A percentile compares a stretch with the other conserved stretches of the same genome.
These are phyloP conservation scores for Rhodotorula taiwanensis DNA, from an alignment of 768 basidiomycete species.

Conservation along the genomic window DNA sequence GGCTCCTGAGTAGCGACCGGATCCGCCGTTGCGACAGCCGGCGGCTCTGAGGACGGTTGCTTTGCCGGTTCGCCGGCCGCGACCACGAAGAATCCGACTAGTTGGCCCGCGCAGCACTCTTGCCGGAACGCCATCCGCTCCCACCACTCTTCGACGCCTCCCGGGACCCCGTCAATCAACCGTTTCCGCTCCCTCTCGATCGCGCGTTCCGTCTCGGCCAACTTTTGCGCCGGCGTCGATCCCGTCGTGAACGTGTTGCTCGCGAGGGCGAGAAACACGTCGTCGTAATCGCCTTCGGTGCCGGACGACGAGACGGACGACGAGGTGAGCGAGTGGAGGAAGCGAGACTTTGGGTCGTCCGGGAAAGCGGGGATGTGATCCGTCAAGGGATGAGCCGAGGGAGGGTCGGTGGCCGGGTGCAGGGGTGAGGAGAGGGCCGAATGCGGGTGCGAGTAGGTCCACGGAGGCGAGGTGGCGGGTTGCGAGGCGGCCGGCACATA, in stretches of 20 bases:
- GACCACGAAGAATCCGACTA: constrained; percentile 87
- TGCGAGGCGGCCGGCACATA: constrained; percentile 49
- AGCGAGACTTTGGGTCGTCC: constrained; percentile 94
- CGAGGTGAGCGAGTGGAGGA: constrained; percentile 55
- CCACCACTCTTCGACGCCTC: constrained; percentile 74
- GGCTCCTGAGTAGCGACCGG: neutral
- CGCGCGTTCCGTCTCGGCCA: constrained; percentile 19
- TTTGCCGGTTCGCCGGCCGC: constrained; percentile 41
- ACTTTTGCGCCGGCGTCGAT: neutral
- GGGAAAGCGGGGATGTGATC: constrained; percentile 80
- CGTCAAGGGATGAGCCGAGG: constrained; percentile 48
- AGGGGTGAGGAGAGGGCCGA: constrained; percentile 22
- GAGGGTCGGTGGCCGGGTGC: constrained; percentile 17
- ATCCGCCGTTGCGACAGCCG: neutral
- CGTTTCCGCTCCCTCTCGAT: constrained; percentile 29
- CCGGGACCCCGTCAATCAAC: constrained; percentile 6
- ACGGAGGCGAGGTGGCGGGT: constrained; percentile 42
- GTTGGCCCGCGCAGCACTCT: constrained; percentile 81
- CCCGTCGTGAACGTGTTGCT: constrained; percentile 2
- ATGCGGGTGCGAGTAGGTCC: constrained; percentile 79
- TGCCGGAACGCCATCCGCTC: constrained; percentile 94
- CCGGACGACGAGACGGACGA: constrained; percentile 41
- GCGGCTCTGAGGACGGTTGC: neutral
- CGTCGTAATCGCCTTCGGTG: constrained; percentile 54
- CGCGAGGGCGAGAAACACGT: constrained; percentile 13